Evolutionary conservation across 495 filamentous ascomycete genomes (phyloP).

Genomic region (Eremomyces bilateralis): DNA sequence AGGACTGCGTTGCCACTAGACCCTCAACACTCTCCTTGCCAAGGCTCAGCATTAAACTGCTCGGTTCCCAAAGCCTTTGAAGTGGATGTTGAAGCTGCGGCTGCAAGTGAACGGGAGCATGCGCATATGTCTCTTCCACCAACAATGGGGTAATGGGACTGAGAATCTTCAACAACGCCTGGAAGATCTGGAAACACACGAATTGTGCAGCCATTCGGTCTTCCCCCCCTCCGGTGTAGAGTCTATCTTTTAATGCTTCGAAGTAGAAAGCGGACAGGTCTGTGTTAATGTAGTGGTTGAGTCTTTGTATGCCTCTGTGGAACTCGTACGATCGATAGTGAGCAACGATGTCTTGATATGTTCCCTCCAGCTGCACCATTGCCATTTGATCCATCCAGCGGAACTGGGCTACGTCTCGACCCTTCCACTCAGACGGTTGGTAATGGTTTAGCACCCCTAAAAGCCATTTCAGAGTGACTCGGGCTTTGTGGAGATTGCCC

Average conservation of each 20-base stretch:
- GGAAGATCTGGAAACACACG: slow-evolving; percentile 47
- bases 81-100: slow-evolving; percentile 22
- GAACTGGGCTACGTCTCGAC: slow-evolving; percentile 20
- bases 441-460: slow-evolving; percentile 57
- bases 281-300: slow-evolving; percentile 59
- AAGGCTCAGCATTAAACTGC: no score
- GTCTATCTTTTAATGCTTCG: slow-evolving; percentile 70
- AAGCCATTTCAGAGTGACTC: slow-evolving; percentile 70
- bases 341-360: slow-evolving; percentile 33
- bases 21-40: no score
- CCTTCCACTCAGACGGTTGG: slow-evolving; percentile 13
- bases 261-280: slow-evolving; percentile 89
- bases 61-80: no score
- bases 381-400: slow-evolving; percentile 74
- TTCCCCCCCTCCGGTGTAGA: slow-evolving; percentile 56
- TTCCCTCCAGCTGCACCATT: slow-evolving; percentile 43
- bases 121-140: slow-evolving; percentile 72
- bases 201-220: slow-evolving; percentile 35
- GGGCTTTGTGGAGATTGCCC: slow-evolving; percentile 57
- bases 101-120: slow-evolving; percentile 27
- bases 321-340: slow-evolving; percentile 58
- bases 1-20: no score
- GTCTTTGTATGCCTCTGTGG: slow-evolving; percentile 45
- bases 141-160: slow-evolving; percentile 65
- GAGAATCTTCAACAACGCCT: slow-evolving; percentile 51